These are phyloP conservation scores for Xylaria sp. DNA, from an alignment of 2,329 filamentous ascomycete species.

Conservation along the genomic window DNA sequence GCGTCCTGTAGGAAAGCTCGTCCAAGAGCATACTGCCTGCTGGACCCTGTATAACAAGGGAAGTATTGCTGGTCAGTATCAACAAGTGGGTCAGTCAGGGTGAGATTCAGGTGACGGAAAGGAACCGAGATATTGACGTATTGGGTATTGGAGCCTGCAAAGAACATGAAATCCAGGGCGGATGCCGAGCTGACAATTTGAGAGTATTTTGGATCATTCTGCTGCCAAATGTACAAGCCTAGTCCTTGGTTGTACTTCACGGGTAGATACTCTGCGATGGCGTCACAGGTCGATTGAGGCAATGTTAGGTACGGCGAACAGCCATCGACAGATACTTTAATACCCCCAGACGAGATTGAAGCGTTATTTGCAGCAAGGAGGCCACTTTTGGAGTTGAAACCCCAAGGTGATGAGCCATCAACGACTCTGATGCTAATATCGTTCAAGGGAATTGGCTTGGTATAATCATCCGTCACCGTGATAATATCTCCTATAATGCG, in stretches of 20 bases:
- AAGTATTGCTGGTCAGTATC: constrained; percentile 53
- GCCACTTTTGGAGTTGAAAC: constrained; percentile 45
- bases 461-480: constrained; percentile 39
- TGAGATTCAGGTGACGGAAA: constrained; percentile 53
- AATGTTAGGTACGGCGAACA: constrained; percentile 56
- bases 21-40: constrained; percentile 51
- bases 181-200: constrained; percentile 55
- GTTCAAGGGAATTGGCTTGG: constrained; percentile 47
- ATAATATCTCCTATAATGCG: constrained; percentile 52
- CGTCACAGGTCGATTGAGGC: constrained; percentile 54
- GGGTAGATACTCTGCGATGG: constrained; percentile 52
- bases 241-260: constrained; percentile 51
- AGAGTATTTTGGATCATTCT: constrained; percentile 47
- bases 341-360: constrained; percentile 42
- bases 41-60: constrained; percentile 51
- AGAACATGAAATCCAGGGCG: constrained; percentile 54
- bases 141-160: constrained; percentile 45
- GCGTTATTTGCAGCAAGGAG: constrained; percentile 46
- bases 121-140: constrained; percentile 57
- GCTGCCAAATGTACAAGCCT: constrained; percentile 57
- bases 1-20: constrained; percentile 60
- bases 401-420: constrained; percentile 54
- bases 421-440: constrained; percentile 56
- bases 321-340: constrained; percentile 49
- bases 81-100: constrained; percentile 52